Evolutionary conservation across 1,284 basidiomycete genomes (phyloP).

Genomic region (Sanghuangporus sanghuang): DNA sequence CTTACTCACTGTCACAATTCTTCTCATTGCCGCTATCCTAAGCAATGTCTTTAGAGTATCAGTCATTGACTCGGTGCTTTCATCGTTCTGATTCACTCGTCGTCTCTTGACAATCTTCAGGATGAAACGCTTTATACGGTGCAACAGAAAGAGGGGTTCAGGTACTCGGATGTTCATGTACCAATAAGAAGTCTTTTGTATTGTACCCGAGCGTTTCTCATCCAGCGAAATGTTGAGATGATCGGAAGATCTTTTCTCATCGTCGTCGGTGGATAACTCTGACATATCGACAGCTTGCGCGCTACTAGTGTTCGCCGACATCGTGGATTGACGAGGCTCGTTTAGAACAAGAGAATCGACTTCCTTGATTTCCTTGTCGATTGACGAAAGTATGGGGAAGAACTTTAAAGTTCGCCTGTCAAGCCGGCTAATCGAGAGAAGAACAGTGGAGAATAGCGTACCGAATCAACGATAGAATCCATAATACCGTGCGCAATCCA

Average conservation of each 20-base stretch:
- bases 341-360: conserved; percentile 69
- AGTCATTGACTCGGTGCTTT: conserved; percentile 16
- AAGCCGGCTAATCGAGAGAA: background rate
- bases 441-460: background rate
- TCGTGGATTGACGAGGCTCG: background rate
- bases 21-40: conserved; percentile 78
- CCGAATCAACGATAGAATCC: conserved; percentile 89
- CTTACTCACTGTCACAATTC: conserved; percentile 60
- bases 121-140: background rate
- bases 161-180: background rate
- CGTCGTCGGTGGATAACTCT: background rate
- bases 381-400: conserved; percentile 80
- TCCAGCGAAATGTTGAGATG: background rate
- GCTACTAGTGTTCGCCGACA: background rate
- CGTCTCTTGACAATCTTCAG: background rate
- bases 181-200: background rate
- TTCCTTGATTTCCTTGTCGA: conserved; percentile 78
- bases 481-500: conserved; percentile 94
- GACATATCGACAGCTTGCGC: no score
- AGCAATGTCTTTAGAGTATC: conserved; percentile 43
- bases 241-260: background rate
- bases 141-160: background rate
- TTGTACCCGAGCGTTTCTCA: conserved; percentile 1
- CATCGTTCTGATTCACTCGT: conserved; percentile 16
- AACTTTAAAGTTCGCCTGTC: conserved; percentile 36